These are phyloP conservation scores for Podosphaera leucotricha DNA, from an alignment of 2,329 filamentous ascomycete species.

Conservation along the genomic window DNA sequence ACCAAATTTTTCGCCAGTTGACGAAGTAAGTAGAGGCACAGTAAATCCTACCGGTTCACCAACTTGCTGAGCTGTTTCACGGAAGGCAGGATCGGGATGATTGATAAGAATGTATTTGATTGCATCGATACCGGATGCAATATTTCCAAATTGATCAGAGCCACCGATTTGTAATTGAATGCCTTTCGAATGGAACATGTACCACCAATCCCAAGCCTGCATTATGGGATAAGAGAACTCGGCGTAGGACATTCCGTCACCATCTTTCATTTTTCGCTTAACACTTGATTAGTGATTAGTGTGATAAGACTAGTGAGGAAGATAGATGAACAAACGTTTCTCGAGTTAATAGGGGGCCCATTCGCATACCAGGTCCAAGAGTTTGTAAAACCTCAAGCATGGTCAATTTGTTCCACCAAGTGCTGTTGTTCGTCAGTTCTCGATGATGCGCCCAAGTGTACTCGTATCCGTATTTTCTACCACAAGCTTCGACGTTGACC, in stretches of 20 bases:
- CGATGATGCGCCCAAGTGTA: conserved; percentile 43
- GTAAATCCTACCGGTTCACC: conserved; percentile 57
- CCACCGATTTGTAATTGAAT: conserved; percentile 81
- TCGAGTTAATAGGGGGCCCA: conserved; percentile 70
- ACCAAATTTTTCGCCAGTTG: conserved; percentile 73
- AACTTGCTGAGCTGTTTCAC: conserved; percentile 19
- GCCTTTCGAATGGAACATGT: conserved; percentile 44
- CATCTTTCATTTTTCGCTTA: conserved; percentile 59
- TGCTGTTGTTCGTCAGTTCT: conserved; percentile 55
- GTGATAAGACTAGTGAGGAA: neutral
- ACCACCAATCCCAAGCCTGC: conserved; percentile 94
- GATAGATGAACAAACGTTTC: conserved; percentile 43
- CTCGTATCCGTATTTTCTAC: conserved; percentile 39
- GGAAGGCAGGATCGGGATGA: conserved; percentile 25
- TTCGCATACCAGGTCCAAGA: conserved; percentile 47
- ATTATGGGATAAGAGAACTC: conserved; percentile 87
- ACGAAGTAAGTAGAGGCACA: conserved; percentile 67
- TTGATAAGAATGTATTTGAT: conserved; percentile 48
- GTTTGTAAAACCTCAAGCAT: conserved; percentile 53
- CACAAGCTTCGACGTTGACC: conserved; percentile 44
- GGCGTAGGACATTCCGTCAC: conserved; percentile 80
- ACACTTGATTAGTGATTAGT: conserved; percentile 22
- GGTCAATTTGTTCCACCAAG: conserved; percentile 53
- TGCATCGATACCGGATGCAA: conserved; percentile 67
- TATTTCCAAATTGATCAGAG: conserved; percentile 92